Evolutionary conservation across 208 protist genomes (phyloP), one percentile per base, ranked within the genome.

Genomic region (Acanthamoeba pearcei): DNA sequence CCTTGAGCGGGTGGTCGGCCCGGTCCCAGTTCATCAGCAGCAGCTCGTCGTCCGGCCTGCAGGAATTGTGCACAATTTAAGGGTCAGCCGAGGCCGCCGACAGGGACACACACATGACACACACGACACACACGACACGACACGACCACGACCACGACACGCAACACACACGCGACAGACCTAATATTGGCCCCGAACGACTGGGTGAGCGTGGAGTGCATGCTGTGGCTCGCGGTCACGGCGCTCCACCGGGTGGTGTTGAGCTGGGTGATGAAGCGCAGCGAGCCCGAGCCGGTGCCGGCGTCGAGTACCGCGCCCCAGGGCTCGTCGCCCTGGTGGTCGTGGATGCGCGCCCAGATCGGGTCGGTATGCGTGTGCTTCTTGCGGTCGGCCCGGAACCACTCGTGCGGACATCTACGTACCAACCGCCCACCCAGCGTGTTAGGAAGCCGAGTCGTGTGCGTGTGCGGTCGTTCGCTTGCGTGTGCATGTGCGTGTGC

Each of bases 21-120:
- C 6, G 5, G 24, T 91, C 85, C 85, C 85, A 91, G 38, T 91
- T 91, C 85, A 91, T 91, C 64, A 91, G 32, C 60, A 91, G 35
- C 12, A 91, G 57, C 64, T 91, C 22, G 64, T 91, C 85, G 6
- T 64, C 38, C 5, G 29, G 32, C 64, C 85, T 91, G 32, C n/a
- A 15, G 2, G 46, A 57, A 29, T 51, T n/a, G 83, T 51, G 57
- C 2, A 3, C 42, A 49, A 49, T 38, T 38, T 3, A 38, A 46
- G 2, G 19, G 42, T 27, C 32, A 83, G 32, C n/a, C 76, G 19
- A 62, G 42, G 0, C 32, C 2, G 32, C 3, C 76, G 19, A 62
- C 22, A 24, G 55, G 19, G 55, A 3, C 55, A 24, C 17, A 2
- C 19, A 22, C 57, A 38, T 3, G 0, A 62, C 27, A 9, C 29